phyloP scores from a whole-genome alignment of 2,329 filamentous ascomycete species.

The Colletotrichum neosansevieriae region DNA sequence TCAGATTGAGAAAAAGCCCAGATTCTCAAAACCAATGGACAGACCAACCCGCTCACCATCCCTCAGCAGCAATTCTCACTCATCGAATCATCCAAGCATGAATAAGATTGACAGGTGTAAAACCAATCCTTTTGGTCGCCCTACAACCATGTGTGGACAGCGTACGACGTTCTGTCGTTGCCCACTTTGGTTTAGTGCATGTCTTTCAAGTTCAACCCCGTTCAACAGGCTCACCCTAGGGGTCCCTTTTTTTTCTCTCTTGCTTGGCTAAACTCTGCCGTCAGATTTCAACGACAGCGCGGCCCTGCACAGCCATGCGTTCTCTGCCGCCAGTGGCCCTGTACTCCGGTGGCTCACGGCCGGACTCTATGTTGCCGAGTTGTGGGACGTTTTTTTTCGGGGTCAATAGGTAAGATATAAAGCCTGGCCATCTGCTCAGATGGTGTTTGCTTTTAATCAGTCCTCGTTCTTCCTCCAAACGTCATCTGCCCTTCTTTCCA shows the following conservation, averaged over 20 bases:
- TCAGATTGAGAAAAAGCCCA: background rate
- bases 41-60: no score
- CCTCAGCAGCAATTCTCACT: no score
- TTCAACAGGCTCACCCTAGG: background rate
- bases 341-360: background rate
- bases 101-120: no score
- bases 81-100: no score
- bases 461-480: background rate
- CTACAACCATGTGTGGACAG: no score
- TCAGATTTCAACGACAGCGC: slow-evolving; percentile 14
- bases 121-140: no score
- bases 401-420: background rate
- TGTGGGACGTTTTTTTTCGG: background rate
- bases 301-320: background rate
- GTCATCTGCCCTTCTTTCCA: background rate
- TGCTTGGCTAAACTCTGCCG: slow-evolving; percentile 31
- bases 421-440: no score
- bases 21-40: no score
- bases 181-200: no score
- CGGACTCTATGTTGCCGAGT: slow-evolving; percentile 1
- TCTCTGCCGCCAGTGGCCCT: background rate
- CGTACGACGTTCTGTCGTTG: no score
- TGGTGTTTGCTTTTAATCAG: no score
- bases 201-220: background rate
- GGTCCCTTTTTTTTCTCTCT: background rate